Evolutionary conservation across 2,329 filamentous ascomycete species (phyloP).

Genomic region (Aspergillus neotritici): DNA sequence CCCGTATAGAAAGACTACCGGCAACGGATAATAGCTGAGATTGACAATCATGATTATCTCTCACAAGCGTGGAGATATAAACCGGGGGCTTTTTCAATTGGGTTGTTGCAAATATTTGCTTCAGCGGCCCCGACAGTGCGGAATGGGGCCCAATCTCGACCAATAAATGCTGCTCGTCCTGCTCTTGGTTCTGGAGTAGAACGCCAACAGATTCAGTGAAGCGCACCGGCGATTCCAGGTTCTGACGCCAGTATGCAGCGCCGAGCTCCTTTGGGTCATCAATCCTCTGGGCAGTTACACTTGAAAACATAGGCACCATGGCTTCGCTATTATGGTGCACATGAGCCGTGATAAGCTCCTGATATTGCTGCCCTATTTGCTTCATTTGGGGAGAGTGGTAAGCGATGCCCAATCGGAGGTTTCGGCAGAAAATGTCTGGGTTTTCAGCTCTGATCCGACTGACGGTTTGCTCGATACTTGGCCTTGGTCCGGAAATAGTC

Average conservation of each 20-base stretch:
- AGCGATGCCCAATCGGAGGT: conserved; percentile 10
- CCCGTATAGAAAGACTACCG: too few species aligned
- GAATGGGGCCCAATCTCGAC: conserved; percentile 13
- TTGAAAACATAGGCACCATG: conserved; percentile 2
- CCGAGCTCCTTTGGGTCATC: neutral
- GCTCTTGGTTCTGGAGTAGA: neutral
- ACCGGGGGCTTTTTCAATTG: neutral
- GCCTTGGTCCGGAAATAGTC: conserved; percentile 4
- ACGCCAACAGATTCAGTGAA: too few species aligned
- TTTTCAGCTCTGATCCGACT: neutral
- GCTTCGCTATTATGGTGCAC: neutral
- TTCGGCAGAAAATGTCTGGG: conserved; percentile 5
- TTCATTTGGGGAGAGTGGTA: conserved; percentile 12
- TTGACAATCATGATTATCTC: too few species aligned
- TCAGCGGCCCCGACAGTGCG: conserved; percentile 6
- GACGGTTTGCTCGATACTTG: conserved; percentile 4
- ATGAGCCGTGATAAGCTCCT: neutral
- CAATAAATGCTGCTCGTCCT: neutral
- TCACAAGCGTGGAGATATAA: too few species aligned
- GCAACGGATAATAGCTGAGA: too few species aligned
- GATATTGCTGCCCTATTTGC: neutral
- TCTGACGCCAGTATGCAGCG: neutral
- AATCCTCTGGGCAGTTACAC: neutral
- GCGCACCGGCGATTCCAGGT: neutral
- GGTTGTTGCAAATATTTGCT: conserved; percentile 1